Evolutionary conservation across 306 rosid species (phyloP).

Genomic region (Citrullus mucosospermus): DNA sequence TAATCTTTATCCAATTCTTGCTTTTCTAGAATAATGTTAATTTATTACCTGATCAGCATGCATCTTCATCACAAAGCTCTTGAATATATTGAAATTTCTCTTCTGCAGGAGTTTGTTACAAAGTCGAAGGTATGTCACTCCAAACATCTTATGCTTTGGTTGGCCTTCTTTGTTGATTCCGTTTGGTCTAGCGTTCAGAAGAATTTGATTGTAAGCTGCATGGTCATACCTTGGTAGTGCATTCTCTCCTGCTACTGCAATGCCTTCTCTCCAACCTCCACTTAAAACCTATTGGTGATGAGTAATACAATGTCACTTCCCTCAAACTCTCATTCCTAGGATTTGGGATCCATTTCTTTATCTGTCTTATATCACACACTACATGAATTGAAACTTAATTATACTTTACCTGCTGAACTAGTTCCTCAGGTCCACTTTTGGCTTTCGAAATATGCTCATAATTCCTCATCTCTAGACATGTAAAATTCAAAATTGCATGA

Average conservation of each 20-base stretch:
- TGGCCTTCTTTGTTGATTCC: conserved; percentile 37
- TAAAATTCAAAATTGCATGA: conserved; percentile 58
- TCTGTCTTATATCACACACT: neutral
- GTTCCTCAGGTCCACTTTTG: conserved; percentile 58
- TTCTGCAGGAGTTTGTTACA: conserved; percentile 37
- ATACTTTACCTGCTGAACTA: conserved; percentile 62
- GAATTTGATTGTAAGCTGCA: conserved; percentile 60
- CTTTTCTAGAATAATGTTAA: neutral
- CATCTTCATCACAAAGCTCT: conserved; percentile 65
- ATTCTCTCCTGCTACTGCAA: conserved; percentile 87
- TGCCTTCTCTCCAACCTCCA: conserved; percentile 57
- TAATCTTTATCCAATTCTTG: neutral
- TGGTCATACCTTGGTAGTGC: conserved; percentile 63
- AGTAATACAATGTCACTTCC: neutral
- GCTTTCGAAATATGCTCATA: conserved; percentile 46
- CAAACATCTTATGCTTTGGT: conserved; percentile 54
- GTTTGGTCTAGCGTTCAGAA: conserved; percentile 79
- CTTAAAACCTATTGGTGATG: conserved; percentile 40
- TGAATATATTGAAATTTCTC: conserved; percentile 43
- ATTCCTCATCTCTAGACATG: conserved; percentile 87
- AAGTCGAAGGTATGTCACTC: conserved; percentile 70
- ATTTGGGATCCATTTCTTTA: neutral
- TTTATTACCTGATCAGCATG: conserved; percentile 77
- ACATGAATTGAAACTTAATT: neutral
- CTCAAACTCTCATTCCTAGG: neutral